Percentiles rank a stretch among this genome's conserved stretches.
These are phyloP conservation scores for Sugiyamaella boreocaroliniensis DNA, from an alignment of 805 yeast genomes.

Conservation along the genomic window DNA sequence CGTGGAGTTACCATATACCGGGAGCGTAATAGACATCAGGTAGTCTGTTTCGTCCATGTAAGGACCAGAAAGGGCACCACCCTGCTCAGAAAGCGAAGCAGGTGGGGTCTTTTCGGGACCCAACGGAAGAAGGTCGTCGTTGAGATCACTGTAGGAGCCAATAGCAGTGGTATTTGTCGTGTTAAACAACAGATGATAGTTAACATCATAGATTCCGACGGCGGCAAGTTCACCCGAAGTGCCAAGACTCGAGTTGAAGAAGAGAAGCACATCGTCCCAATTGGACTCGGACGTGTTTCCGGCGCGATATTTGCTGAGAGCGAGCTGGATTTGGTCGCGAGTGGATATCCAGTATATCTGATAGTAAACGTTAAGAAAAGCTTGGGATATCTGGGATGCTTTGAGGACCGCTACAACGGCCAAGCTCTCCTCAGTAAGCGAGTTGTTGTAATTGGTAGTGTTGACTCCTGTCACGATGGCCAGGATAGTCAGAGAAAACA, in stretches of 20 bases:
- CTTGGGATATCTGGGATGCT: conserved; percentile 70
- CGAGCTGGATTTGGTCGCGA: conserved; percentile 51
- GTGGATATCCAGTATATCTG: conserved; percentile 62
- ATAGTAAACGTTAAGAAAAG: conserved; percentile 53
- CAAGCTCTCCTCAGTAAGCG: conserved; percentile 61
- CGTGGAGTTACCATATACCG: conserved; percentile 68
- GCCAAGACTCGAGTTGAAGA: conserved; percentile 54
- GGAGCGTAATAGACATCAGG: conserved; percentile 69
- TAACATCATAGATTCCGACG: conserved; percentile 62
- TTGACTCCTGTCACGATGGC: conserved; percentile 60
- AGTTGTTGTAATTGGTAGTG: conserved; percentile 42
- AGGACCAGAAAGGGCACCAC: conserved; percentile 65
- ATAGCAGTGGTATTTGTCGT: conserved; percentile 20
- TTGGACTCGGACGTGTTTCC: conserved; percentile 57
- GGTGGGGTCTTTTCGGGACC: conserved; percentile 42
- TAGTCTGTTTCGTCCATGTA: conserved; percentile 39
- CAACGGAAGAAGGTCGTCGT: conserved; percentile 43
- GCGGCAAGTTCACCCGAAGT: conserved; percentile 49
- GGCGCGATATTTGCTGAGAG: conserved; percentile 58
- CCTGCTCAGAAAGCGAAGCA: conserved; percentile 35
- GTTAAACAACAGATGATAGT: conserved; percentile 38
- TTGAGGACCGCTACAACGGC: conserved; percentile 75
- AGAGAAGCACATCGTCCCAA: conserved; percentile 41
- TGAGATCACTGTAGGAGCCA: conserved; percentile 26
- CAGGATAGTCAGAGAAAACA: conserved; percentile 58